Conservation (phyloP, 1,284 basidiomycete species). For the Ceratobasidium sp. region DNA sequence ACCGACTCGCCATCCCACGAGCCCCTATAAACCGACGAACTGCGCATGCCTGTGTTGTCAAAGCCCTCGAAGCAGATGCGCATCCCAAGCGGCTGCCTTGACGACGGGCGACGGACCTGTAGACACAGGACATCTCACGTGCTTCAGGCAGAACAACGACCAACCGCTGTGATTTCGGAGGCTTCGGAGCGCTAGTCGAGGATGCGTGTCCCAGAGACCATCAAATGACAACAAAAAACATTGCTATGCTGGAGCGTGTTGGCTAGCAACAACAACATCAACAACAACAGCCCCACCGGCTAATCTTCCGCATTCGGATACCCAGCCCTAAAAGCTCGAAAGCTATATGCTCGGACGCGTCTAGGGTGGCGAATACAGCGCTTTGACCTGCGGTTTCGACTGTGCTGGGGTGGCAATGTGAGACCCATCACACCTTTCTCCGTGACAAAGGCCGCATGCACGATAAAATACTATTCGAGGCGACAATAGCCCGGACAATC, state of each 20-base stretch:
- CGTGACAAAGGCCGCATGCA: constrained; percentile 3
- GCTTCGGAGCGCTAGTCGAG: background rate
- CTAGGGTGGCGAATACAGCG: constrained; percentile 5
- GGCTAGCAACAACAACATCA: constrained; percentile 3
- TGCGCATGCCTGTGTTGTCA: constrained; percentile 3
- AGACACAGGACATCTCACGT: background rate
- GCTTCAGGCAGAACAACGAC: background rate
- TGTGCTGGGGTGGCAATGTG: background rate
- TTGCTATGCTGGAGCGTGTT: no score
- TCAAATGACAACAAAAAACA: background rate
- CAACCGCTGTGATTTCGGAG: constrained; percentile 17
- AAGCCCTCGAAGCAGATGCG: background rate
- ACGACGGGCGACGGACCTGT: background rate
- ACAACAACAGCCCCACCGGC: no score
- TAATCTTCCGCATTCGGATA: background rate
- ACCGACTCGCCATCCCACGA: background rate
- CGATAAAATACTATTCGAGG: background rate
- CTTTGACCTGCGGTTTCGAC: background rate
- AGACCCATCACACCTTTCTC: constrained; percentile 20
- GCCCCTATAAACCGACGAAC: constrained; percentile 5
- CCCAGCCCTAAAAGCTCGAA: background rate
- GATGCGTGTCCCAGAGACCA: background rate
- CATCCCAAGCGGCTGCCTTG: constrained; percentile 13
- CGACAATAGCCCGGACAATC: constrained; percentile 1
- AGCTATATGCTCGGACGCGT: constrained; percentile 1